Conservation (phyloP, 2,329 filamentous ascomycete species). For the Aspergillus sojae region DNA sequence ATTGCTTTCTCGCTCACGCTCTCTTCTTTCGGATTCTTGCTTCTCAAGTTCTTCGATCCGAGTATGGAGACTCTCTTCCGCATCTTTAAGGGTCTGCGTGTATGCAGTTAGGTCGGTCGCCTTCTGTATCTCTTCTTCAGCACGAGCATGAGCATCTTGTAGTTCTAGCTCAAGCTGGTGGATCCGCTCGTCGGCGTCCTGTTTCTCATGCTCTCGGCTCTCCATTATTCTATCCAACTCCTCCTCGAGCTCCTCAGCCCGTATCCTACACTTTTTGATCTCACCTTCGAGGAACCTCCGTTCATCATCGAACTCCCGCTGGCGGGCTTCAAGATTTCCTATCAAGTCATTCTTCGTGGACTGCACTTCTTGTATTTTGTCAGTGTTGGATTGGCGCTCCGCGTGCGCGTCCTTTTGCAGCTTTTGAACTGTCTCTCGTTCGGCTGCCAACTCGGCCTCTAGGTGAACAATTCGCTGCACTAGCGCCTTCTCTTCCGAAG, state of each 20-base stretch:
- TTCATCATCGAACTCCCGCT: conserved; percentile 84
- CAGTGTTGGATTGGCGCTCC: conserved; percentile 61
- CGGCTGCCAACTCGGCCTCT: conserved; percentile 75
- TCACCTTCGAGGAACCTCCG: conserved; percentile 81
- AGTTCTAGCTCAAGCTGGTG: conserved; percentile 72
- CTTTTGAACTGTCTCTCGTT: conserved; percentile 67
- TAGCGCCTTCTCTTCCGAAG: conserved; percentile 62
- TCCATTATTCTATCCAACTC: conserved; percentile 84
- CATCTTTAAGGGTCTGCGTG: conserved; percentile 59
- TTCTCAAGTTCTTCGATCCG: conserved; percentile 54
- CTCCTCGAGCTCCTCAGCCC: conserved; percentile 86
- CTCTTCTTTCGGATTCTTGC: conserved; percentile 55
- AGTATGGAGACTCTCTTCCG: conserved; percentile 38
- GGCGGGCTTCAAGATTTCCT: conserved; percentile 89
- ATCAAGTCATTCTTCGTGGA: conserved; percentile 93
- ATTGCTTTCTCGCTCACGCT: conserved; percentile 55
- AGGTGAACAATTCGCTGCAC: conserved; percentile 66
- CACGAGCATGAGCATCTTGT: conserved; percentile 57
- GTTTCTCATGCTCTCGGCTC: conserved; percentile 79
- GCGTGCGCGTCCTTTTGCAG: conserved; percentile 71
- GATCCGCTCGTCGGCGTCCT: conserved; percentile 68
- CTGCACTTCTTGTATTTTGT: conserved; percentile 78
- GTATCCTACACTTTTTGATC: conserved; percentile 72
- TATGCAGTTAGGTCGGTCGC: conserved; percentile 56
- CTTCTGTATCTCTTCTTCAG: conserved; percentile 47